phyloP scores from a whole-genome alignment of 805 yeast species.

The Saturnispora quitensis region DNA sequence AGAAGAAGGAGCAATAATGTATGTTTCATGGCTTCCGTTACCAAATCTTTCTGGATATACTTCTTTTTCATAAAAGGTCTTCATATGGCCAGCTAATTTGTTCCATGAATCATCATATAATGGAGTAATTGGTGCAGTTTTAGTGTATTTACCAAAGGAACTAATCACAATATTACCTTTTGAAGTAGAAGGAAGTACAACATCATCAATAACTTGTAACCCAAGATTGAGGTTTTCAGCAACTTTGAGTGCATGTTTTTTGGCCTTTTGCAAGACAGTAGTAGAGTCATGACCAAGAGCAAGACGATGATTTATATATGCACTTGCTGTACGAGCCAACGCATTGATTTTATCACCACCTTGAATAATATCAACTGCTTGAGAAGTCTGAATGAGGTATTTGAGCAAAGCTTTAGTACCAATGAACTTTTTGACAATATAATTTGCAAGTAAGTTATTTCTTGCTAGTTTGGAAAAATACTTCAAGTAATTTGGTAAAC shows the following conservation, averaged over 20 bases:
- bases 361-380: conserved; percentile 52
- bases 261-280: conserved; percentile 38
- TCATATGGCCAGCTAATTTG: conserved; percentile 49
- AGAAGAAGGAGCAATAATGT: conserved; percentile 46
- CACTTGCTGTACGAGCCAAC: conserved; percentile 52
- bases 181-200: conserved; percentile 14
- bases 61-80: conserved; percentile 51
- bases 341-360: conserved; percentile 77
- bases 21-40: conserved; percentile 4
- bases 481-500: conserved; percentile 7
- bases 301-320: conserved; percentile 52
- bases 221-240: conserved; percentile 31
- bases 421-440: conserved; percentile 29
- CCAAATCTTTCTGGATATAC: conserved; percentile 23
- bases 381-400: conserved; percentile 50
- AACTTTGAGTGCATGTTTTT: conserved; percentile 23
- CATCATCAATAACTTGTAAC: conserved; percentile 26
- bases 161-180: conserved; percentile 19
- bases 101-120: conserved; percentile 40
- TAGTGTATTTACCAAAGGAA: conserved; percentile 9
- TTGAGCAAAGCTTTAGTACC: conserved; percentile 26
- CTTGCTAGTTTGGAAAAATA: conserved; percentile 30
- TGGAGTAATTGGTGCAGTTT: conserved; percentile 36
- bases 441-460: conserved; percentile 22
- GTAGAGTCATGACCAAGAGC: conserved; percentile 26